Percentiles rank a stretch among this genome's conserved stretches.
Evolutionary conservation across 352 stramenopile genomes (phyloP).

Genomic region (Globisporangium cederbergense): DNA sequence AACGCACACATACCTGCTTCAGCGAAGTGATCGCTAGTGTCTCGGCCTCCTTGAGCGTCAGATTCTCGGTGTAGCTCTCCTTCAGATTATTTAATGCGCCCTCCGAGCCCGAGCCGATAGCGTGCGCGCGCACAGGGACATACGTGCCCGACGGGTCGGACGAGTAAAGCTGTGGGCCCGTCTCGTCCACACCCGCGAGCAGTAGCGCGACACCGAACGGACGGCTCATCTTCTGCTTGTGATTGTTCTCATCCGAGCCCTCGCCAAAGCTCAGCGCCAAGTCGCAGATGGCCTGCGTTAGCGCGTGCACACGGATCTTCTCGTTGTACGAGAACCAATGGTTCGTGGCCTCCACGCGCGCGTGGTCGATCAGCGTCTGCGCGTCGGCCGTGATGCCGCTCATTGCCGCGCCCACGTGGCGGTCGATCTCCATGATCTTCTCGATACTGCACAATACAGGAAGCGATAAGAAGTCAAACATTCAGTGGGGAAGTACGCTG

Average conservation of each 20-base stretch:
- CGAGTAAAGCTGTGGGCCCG: slow-evolving; percentile 94
- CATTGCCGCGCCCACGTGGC: slow-evolving; percentile 97
- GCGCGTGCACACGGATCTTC: slow-evolving; percentile 95
- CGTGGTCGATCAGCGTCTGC: slow-evolving; percentile 98
- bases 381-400: slow-evolving; percentile 98
- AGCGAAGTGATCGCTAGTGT: slow-evolving; percentile 94
- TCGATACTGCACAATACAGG: slow-evolving; percentile 87
- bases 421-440: slow-evolving; percentile 99
- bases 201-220: slow-evolving; percentile 99
- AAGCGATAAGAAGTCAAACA: not conserved
- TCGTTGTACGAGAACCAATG: slow-evolving; percentile 99
- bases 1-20: slow-evolving; percentile 77
- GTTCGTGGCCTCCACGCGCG: slow-evolving; percentile 98
- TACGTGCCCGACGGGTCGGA: slow-evolving; percentile 98
- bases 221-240: slow-evolving; percentile 97
- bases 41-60: slow-evolving; percentile 97
- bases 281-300: slow-evolving; percentile 99
- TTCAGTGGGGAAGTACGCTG: not conserved
- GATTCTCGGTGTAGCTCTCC: slow-evolving; percentile 95
- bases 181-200: slow-evolving; percentile 95
- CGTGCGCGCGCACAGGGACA: slow-evolving; percentile 97
- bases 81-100: slow-evolving; percentile 97
- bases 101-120: slow-evolving; percentile 97
- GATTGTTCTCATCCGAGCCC: slow-evolving; percentile 91
- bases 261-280: slow-evolving; percentile 96